Base-by-base conservation (phyloP, 2,329 filamentous ascomycete genomes). In the Nemania diffusa region DNA sequence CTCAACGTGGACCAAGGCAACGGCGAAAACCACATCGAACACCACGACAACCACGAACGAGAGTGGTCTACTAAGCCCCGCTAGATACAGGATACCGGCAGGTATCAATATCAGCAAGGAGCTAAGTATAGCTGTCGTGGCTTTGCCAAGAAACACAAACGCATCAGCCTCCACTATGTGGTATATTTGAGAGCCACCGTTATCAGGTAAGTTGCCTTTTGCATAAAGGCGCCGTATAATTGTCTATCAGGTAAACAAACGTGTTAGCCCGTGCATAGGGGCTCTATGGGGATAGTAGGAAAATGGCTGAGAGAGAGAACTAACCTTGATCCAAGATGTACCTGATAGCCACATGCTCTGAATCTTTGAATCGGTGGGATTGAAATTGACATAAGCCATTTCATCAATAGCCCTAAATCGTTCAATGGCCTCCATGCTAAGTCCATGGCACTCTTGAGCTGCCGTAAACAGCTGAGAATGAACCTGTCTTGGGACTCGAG, bases 351-450 rank as follows among this genome's bases (percentile, higher is more conserved):
- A 52, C 3, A 73, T 20, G 27, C 44, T 64, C 44, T 73, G 65
- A 52, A 74, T 67, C 20, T 64, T 65, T 32, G 60, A 57, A 37
- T 70, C 68, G 15, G 71, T n/a, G 26, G 57, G 51, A 32, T 73
- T 63, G 1, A 69, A 65, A 26, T 51, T 52, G n/a, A 51, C 34
- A 13, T 53, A 64, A 24, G 71, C 56, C 51, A 68, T 69, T 46
- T 74, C 73, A 20, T 72, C 69, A 22, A 70, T 66, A 20, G 71
- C 67, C 17, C 71, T 68, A 61, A 64, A 64, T 42, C 65, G 67
- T 20, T 60, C 66, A 2, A 67, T 62, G n/a, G 72, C 72, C 34
- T 70, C 64, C 4, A 64, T 32, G 27, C 58, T 27, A 3, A 73
- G 69, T 13, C 42, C 29, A n/a, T 71, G 56, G 15, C 26, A 4